Conservation (phyloP, 345 rosid genomes). For the Eucalyptus polyanthemos region DNA sequence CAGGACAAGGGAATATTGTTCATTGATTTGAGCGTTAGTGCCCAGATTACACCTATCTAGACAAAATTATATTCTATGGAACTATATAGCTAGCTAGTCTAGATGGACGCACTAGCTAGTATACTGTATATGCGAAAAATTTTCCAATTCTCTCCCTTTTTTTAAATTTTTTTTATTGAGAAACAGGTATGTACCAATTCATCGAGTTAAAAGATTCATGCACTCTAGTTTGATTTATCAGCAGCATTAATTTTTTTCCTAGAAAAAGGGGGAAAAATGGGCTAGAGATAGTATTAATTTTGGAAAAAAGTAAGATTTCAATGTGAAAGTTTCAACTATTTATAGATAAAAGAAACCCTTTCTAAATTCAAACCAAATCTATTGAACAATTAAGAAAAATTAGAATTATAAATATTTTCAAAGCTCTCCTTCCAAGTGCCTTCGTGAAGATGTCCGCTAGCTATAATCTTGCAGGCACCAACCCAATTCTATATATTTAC, state of each 20-base stretch:
- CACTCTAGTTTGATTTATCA: neutral
- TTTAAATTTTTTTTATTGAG: too few species aligned
- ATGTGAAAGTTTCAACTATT: neutral
- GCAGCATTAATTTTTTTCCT: neutral
- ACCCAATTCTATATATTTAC: neutral
- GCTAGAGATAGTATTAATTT: neutral
- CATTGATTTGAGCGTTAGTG: neutral
- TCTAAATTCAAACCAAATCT: neutral
- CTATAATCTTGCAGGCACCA: neutral
- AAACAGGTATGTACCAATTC: neutral
- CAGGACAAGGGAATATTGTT: neutral
- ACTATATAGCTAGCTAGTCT: neutral
- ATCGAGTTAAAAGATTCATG: neutral
- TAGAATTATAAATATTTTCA: neutral
- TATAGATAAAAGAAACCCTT: neutral
- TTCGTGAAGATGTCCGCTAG: neutral
- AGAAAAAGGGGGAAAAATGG: neutral
- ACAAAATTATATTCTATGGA: neutral
- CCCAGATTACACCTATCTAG: neutral
- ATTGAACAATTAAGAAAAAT: neutral
- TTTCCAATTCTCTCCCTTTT: neutral
- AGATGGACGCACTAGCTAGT: neutral
- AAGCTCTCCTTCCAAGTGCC: neutral
- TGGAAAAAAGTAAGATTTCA: neutral
- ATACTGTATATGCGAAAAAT: neutral